Evolutionary conservation across 345 rosid genomes (phyloP).

Genomic region (Carallia brachiata): DNA sequence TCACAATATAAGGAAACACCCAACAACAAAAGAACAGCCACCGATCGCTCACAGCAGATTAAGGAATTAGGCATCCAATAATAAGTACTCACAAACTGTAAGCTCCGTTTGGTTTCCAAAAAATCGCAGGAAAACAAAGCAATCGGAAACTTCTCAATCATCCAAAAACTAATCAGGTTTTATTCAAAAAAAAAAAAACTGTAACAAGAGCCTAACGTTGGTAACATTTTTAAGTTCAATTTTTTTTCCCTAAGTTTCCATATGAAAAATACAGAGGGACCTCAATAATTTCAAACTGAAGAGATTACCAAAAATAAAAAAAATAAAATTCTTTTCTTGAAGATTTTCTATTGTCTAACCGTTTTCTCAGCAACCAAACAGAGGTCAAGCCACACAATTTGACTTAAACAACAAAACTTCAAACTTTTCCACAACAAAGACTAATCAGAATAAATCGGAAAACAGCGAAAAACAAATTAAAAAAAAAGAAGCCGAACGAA

Average conservation of each 20-base stretch:
- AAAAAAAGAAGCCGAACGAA: too few species aligned
- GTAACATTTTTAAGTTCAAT: too few species aligned
- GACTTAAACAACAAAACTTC: constrained; percentile 4
- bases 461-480: background rate
- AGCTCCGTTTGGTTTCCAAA: constrained; percentile 31
- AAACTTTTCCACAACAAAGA: constrained; percentile 2
- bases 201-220: background rate
- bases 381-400: constrained; percentile 12
- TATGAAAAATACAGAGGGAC: background rate
- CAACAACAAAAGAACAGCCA: constrained; percentile 2
- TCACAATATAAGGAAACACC: background rate
- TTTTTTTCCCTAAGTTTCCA: too few species aligned
- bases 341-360: constrained; percentile 15
- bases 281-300: constrained; percentile 5
- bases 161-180: background rate
- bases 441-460: background rate
- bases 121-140: constrained; percentile 23
- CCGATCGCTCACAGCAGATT: constrained; percentile 9
- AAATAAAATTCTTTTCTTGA: background rate
- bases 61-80: constrained; percentile 2
- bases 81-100: constrained; percentile 10
- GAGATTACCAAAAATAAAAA: background rate
- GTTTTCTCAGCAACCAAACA: constrained; percentile 52
- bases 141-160: background rate
- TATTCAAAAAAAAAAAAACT: background rate